These are phyloP conservation scores for Echria macrotheca DNA, from an alignment of 495 filamentous ascomycete genomes.

Conservation along the genomic window DNA sequence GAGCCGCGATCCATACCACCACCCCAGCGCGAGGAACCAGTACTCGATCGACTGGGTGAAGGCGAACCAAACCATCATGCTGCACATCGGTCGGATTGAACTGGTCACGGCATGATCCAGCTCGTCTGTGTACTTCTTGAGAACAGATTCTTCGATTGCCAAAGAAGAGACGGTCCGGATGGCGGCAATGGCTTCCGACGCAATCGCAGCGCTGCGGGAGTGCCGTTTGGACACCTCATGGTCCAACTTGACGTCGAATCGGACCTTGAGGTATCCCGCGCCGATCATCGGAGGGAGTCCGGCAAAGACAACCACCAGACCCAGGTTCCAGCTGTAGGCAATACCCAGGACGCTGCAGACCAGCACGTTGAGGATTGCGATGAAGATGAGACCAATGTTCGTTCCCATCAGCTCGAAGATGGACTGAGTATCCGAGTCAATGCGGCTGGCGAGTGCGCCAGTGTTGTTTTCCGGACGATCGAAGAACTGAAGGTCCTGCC, in stretches of 20 bases:
- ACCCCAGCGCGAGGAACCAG: constrained; percentile 31
- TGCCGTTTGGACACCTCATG: constrained; percentile 21
- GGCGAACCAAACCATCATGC: constrained; percentile 70
- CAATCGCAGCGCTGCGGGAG: constrained; percentile 66
- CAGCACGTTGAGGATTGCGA: constrained; percentile 67
- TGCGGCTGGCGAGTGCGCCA: constrained; percentile 64
- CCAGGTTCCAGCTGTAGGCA: constrained; percentile 84
- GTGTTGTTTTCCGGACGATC: constrained; percentile 72
- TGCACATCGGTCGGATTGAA: constrained; percentile 60
- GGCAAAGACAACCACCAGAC: constrained; percentile 70
- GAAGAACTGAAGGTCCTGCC: constrained; percentile 88
- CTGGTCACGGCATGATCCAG: constrained; percentile 56
- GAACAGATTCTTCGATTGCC: constrained; percentile 74
- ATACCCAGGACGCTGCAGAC: constrained; percentile 60
- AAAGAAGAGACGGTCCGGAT: constrained; percentile 92
- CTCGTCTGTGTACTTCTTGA: constrained; percentile 59
- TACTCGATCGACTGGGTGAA: constrained; percentile 63
- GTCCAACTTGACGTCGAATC: constrained; percentile 73
- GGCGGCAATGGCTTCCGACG: constrained; percentile 84
- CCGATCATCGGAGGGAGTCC: constrained; percentile 65
- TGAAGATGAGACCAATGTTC: constrained; percentile 75
- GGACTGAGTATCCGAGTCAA: constrained; percentile 51
- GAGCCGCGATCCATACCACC: constrained; percentile 44
- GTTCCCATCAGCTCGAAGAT: constrained; percentile 85
- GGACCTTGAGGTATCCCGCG: constrained; percentile 84